A percentile compares a stretch with the other conserved stretches of the same genome.
phyloP scores from a whole-genome alignment of 1,139 yeast genomes.

The Blastobotrys serpentis region DNA sequence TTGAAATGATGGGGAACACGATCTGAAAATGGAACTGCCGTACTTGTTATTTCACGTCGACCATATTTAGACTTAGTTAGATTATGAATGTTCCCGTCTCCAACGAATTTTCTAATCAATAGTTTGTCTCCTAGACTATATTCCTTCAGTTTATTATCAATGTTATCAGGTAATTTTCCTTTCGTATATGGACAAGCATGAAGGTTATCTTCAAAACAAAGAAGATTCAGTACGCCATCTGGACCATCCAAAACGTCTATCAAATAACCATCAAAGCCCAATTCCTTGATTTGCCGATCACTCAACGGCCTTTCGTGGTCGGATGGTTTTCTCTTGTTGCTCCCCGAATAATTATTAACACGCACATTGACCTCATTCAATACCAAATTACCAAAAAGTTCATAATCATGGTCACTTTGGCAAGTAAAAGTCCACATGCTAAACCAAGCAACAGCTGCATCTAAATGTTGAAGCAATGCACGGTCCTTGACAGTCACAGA shows the following conservation, averaged over 20 bases:
- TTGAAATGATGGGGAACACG: conserved; percentile 2
- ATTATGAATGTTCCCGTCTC: conserved; percentile 2
- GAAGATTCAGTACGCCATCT: conserved; percentile 66
- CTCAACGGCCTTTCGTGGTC: conserved; percentile 22
- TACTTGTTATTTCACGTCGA: conserved; percentile 12
- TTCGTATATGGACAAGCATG: conserved; percentile 65
- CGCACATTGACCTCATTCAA: conserved; percentile 46
- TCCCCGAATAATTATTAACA: conserved; percentile 45
- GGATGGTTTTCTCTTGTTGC: conserved; percentile 24
- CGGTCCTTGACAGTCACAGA: conserved; percentile 56
- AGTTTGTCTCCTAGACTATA: conserved; percentile 16
- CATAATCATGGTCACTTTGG: conserved; percentile 45
- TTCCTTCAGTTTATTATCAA: not conserved
- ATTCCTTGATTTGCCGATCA: conserved; percentile 38
- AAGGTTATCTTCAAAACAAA: conserved; percentile 58
- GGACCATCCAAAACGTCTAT: conserved; percentile 77
- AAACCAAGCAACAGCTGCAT: not conserved
- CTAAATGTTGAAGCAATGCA: not conserved
- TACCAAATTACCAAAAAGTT: conserved; percentile 43
- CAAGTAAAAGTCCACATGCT: conserved; percentile 48
- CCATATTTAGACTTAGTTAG: conserved; percentile 28
- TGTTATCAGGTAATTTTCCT: conserved; percentile 26
- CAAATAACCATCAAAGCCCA: conserved; percentile 80
- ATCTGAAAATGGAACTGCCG: not conserved
- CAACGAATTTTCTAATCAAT: conserved; percentile 18